phyloP scores from a whole-genome alignment of 257 asterid genomes.

The Scutellaria baicalensis region DNA sequence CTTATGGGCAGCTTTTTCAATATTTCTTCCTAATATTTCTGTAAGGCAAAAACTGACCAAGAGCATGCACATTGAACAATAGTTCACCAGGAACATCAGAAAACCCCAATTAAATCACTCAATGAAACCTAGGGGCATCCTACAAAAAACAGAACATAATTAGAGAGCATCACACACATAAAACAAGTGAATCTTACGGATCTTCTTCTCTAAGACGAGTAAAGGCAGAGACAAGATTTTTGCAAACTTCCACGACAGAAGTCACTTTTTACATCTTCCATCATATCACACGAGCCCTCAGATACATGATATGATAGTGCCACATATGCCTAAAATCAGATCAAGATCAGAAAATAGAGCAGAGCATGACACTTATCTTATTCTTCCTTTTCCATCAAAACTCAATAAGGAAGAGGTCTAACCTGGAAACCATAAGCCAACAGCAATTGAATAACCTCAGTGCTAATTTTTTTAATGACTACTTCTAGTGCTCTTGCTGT shows the following conservation, averaged over 20 bases:
- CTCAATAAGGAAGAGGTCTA: conserved; percentile 9
- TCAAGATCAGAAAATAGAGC: not conserved
- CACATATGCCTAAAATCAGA: conserved; percentile 61
- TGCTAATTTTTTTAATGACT: conserved; percentile 52
- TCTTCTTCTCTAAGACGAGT: conserved; percentile 55
- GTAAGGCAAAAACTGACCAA: not conserved
- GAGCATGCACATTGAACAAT: not conserved
- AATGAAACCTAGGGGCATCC: not conserved
- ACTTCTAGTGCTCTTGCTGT: conserved; percentile 46
- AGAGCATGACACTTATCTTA: not conserved
- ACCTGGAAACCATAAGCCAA: conserved; percentile 84
- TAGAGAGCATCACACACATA: not conserved
- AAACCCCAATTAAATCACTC: not conserved
- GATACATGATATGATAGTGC: conserved; percentile 29
- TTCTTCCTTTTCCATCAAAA: not conserved
- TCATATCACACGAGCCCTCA: conserved; percentile 27
- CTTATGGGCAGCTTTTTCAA: not conserved
- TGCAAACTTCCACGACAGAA: conserved; percentile 48
- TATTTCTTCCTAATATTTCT: not conserved
- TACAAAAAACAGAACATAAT: not conserved
- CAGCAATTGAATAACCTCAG: conserved; percentile 64
- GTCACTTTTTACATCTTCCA: conserved; percentile 30
- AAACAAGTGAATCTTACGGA: conserved; percentile 39
- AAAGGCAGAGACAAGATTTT: conserved; percentile 50
- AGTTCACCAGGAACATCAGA: not conserved